Conservation (phyloP, 768 basidiomycete species). For the Suillus hirtellus region DNA sequence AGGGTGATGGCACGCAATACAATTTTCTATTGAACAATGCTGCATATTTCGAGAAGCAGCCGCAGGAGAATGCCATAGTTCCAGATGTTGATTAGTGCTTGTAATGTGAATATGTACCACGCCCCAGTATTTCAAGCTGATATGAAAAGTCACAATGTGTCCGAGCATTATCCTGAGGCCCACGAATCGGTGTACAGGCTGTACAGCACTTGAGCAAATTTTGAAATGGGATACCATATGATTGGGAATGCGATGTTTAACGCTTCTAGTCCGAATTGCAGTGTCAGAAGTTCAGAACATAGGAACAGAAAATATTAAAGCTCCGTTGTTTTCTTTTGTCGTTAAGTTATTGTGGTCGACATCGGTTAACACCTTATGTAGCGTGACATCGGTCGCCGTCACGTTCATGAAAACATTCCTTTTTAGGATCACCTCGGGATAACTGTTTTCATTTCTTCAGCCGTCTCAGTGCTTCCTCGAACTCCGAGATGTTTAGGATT, state of each 20-base stretch:
- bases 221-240: no score
- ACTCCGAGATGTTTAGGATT: neutral
- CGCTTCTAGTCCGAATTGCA: neutral
- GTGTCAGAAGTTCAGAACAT: neutral
- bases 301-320: neutral
- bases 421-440: neutral
- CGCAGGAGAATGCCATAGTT: constrained; percentile 14
- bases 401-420: constrained; percentile 1
- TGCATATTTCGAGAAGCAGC: constrained; percentile 25
- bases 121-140: neutral
- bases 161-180: neutral
- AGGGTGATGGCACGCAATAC: constrained; percentile 32
- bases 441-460: neutral
- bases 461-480: neutral
- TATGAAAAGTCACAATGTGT: no score
- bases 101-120: neutral
- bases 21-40: constrained; percentile 15
- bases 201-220: neutral
- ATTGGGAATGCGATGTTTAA: no score
- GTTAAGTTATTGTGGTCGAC: neutral
- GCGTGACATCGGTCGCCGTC: neutral
- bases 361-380: no score
- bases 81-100: constrained; percentile 10
- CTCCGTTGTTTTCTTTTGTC: neutral
- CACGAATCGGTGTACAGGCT: neutral